phyloP scores from a whole-genome alignment of 371 early-diverging fungal genomes.

The Actinomucor elegans region DNA sequence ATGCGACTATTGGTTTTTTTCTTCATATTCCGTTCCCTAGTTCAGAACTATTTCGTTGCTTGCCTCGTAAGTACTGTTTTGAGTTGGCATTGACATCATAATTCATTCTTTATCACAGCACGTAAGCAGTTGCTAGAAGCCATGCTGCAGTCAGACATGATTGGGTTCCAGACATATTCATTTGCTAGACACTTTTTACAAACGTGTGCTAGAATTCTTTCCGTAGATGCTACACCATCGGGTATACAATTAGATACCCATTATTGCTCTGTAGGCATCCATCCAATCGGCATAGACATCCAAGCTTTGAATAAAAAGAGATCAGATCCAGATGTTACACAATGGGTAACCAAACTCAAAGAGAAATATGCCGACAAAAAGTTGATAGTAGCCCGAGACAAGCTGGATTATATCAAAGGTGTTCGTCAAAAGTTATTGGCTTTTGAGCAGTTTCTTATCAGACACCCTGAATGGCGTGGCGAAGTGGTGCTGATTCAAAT shows the following conservation, averaged over 20 bases:
- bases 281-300: conserved; percentile 90
- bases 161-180: conserved; percentile 93
- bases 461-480: conserved; percentile 89
- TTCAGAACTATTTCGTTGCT: conserved; percentile 87
- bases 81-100: background rate
- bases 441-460: conserved; percentile 88
- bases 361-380: conserved; percentile 84
- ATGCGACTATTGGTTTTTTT: conserved; percentile 92
- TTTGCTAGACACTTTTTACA: conserved; percentile 92
- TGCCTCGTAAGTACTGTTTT: conserved; percentile 71
- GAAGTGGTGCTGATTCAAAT: conserved; percentile 80
- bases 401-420: conserved; percentile 98
- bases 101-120: conserved; percentile 26
- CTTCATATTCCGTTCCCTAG: conserved; percentile 96
- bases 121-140: conserved; percentile 83
- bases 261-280: conserved; percentile 82
- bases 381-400: conserved; percentile 94
- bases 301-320: conserved; percentile 61
- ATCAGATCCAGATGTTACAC: conserved; percentile 65
- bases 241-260: conserved; percentile 82
- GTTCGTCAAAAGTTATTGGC: conserved; percentile 96
- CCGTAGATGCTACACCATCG: conserved; percentile 78
- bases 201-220: conserved; percentile 83
- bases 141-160: conserved; percentile 79
- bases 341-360: conserved; percentile 69